Base-by-base conservation (phyloP, 2,329 filamentous ascomycete genomes). In the Paracoccidioides lutzii region DNA sequence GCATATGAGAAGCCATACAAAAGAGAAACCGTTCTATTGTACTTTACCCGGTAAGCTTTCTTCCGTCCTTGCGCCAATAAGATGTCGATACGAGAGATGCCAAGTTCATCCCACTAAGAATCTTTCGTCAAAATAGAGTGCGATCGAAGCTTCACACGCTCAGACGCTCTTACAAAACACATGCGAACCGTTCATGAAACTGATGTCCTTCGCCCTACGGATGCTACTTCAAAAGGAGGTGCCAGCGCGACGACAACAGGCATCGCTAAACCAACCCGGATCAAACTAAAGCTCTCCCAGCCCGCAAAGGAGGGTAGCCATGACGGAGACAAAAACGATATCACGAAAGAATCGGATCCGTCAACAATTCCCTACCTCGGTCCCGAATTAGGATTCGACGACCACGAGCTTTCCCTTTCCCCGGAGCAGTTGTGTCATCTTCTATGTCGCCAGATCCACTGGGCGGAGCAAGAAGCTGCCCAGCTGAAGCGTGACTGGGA, bases 131-230 rank as follows among this genome's bases (percentile, higher is more conserved):
- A 48, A 15, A 38, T 64, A 95, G 93, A 98, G 80, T 98, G 93
- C 73, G 93, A 98, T 69, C 86, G 91, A 59, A 90, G 90, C 37
- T 98, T 98, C 65, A 98, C 93, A 2, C 81, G 93, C 61, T 96
- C 91, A 30, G 93, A 98, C 66, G 93, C 93, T 10, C 79, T 98
- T 0, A 90, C 91, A 1, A 98, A 98, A 71, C 93, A 98, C 69
- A 97, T 97, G 89, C 87, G 93, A 63, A 97, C 93, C 14, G 90
- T 98, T 41, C 93, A 98, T 75, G 93, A 98, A 70, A 96, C 91
- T 3, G 93, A 98, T 73, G 87, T 89, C 14, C 78, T 95, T 28
- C 84, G 88, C n/a, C 87, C 88, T 4, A 76, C 75, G 12, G 78
- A 76, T 57, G 66, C 70, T 10, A 70, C 74, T 14, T 66, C 71